Evolutionary conservation across 352 stramenopile genomes (phyloP).

Genomic region (Globisporangium megalacanthum): DNA sequence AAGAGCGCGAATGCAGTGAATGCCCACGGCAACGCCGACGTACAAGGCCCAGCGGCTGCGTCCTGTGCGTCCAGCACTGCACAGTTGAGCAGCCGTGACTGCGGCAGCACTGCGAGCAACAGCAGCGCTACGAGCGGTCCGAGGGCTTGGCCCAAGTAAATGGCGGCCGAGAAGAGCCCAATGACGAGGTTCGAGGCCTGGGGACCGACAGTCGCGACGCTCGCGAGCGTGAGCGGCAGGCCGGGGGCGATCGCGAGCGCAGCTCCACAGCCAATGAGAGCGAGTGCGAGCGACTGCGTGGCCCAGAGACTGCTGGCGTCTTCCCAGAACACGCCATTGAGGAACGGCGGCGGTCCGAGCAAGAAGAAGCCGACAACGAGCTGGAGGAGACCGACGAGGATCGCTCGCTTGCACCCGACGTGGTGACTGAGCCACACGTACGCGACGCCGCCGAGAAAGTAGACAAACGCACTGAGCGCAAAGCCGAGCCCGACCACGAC

Average conservation of each 20-base stretch:
- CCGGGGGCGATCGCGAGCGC: slow-evolving; percentile 54
- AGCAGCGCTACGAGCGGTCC: slow-evolving; percentile 50
- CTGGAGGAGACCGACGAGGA: slow-evolving; percentile 44
- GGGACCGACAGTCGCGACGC: slow-evolving; percentile 25
- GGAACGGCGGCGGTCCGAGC: slow-evolving; percentile 50
- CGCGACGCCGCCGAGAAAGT: slow-evolving; percentile 47
- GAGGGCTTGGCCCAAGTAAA: slow-evolving; percentile 62
- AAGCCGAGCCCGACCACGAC: slow-evolving; percentile 61
- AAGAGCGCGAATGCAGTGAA: slow-evolving; percentile 49
- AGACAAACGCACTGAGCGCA: slow-evolving; percentile 57
- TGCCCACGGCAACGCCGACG: slow-evolving; percentile 56
- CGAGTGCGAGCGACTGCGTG: slow-evolving; percentile 43
- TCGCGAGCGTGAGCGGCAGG: slow-evolving; percentile 54
- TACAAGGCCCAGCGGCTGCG: slow-evolving; percentile 20
- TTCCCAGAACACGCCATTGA: slow-evolving; percentile 28
- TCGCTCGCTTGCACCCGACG: slow-evolving; percentile 59
- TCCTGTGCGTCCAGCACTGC: slow-evolving; percentile 13
- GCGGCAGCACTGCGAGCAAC: slow-evolving; percentile 43
- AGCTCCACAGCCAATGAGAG: slow-evolving; percentile 49
- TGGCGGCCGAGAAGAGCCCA: slow-evolving; percentile 56
- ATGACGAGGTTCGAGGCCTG: slow-evolving; percentile 60
- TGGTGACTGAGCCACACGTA: slow-evolving; percentile 60
- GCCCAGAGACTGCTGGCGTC: slow-evolving; percentile 37
- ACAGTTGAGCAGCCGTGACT: slow-evolving; percentile 37
- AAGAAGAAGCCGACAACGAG: slow-evolving; percentile 52